Conservation (phyloP, 2,329 filamentous ascomycete genomes). For the Cladosporium velox region DNA sequence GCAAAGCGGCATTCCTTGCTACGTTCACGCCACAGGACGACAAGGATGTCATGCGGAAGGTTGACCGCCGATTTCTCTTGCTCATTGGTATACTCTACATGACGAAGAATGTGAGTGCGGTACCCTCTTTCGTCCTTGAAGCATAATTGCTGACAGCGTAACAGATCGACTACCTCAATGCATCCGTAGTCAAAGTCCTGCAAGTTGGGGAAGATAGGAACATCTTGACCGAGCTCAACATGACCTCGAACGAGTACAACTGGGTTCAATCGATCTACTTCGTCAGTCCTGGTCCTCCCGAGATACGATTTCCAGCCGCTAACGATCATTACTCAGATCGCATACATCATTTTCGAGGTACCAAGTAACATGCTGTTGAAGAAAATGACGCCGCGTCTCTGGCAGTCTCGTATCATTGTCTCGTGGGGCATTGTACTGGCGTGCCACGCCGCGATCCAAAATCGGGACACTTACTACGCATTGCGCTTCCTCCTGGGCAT, state of each 20-base stretch:
- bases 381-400: conserved; percentile 22
- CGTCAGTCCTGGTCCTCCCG: conserved; percentile 25
- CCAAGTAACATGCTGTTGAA: conserved; percentile 23
- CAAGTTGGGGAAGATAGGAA: conserved; percentile 44
- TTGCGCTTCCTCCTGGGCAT: conserved; percentile 19
- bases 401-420: conserved; percentile 25
- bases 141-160: not conserved
- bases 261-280: conserved; percentile 46
- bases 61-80: conserved; percentile 42
- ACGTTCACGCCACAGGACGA: conserved; percentile 45
- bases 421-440: conserved; percentile 22
- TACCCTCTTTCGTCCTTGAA: not conserved
- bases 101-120: conserved; percentile 42
- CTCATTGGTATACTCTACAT: conserved; percentile 47
- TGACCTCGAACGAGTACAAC: conserved; percentile 46
- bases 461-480: conserved; percentile 32
- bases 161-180: conserved; percentile 45
- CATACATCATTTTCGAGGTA: conserved; percentile 25
- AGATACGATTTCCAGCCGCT: too few relatives aligned
- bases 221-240: conserved; percentile 42
- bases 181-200: conserved; percentile 46
- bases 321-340: conserved; percentile 16
- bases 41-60: conserved; percentile 43
- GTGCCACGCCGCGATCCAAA: conserved; percentile 36
- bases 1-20: conserved; percentile 39